Conservation (phyloP, 768 basidiomycete genomes). For the Podaxis mareebaensis region DNA sequence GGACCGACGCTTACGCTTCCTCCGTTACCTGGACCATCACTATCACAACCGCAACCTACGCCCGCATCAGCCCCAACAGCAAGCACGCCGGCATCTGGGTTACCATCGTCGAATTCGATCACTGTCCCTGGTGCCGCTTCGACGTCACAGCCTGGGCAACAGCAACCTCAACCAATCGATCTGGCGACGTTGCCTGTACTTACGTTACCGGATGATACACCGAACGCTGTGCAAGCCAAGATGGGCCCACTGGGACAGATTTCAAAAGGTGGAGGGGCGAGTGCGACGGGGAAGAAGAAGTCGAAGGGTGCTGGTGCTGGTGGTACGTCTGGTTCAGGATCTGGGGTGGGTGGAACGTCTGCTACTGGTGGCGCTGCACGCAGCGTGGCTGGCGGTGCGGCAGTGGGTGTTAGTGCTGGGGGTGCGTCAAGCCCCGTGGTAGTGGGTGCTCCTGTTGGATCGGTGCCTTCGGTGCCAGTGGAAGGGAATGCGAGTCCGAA, state of each 20-base stretch:
- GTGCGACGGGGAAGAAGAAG: slow-evolving; percentile 59
- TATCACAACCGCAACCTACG: slow-evolving; percentile 18
- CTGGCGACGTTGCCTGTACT: slow-evolving; percentile 25
- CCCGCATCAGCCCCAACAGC: slow-evolving; percentile 13
- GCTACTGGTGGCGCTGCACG: too few species aligned
- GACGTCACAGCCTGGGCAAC: slow-evolving; percentile 18
- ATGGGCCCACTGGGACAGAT: slow-evolving; percentile 82
- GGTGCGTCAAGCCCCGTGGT: slow-evolving; percentile 19
- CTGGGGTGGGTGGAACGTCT: slow-evolving; percentile 16
- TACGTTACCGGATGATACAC: slow-evolving; percentile 65
- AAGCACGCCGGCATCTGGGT: not conserved
- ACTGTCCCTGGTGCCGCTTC: slow-evolving; percentile 19
- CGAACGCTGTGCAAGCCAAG: slow-evolving; percentile 59
- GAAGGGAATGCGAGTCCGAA: slow-evolving; percentile 25
- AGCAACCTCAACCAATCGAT: slow-evolving; percentile 9
- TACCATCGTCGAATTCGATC: slow-evolving; percentile 12
- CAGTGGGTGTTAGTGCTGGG: slow-evolving; percentile 17
- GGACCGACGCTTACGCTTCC: slow-evolving; percentile 18
- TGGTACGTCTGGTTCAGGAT: slow-evolving; percentile 24
- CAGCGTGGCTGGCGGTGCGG: slow-evolving; percentile 11
- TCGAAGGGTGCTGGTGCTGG: slow-evolving; percentile 19
- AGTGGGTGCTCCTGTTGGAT: not conserved
- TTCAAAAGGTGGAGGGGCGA: slow-evolving; percentile 46
- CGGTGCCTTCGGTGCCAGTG: not conserved
- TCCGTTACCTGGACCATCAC: slow-evolving; percentile 21